These are phyloP conservation scores for Chloranthus sessilifolius DNA, from an alignment of 164 flowering plant genomes.

Conservation along the genomic window DNA sequence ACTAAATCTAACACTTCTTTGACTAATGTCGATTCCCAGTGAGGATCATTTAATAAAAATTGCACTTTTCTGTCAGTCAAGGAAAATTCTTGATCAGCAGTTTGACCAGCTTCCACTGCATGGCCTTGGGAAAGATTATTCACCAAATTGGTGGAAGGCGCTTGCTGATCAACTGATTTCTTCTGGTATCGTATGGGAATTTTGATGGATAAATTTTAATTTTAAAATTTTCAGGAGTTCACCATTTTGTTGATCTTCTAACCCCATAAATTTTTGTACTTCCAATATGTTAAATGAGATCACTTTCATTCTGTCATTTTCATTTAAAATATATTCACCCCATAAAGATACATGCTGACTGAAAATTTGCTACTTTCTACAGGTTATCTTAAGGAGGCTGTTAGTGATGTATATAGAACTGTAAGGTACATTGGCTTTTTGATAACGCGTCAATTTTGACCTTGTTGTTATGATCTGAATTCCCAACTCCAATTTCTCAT, in stretches of 20 bases:
- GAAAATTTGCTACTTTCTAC: constrained; percentile 15
- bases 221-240: neutral
- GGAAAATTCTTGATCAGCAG: constrained; percentile 38
- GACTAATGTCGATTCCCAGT: neutral
- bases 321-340: no score
- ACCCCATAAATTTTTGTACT: no score
- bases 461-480: no score
- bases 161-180: constrained; percentile 42
- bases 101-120: constrained; percentile 54
- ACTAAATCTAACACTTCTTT: no score
- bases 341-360: neutral
- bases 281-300: no score
- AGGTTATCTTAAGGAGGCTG: constrained; percentile 48
- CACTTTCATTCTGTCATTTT: no score
- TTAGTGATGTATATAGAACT: constrained; percentile 32
- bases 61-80: constrained; percentile 30
- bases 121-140: constrained; percentile 49
- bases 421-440: constrained; percentile 31
- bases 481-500: no score
- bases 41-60: neutral
- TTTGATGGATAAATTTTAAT: neutral
- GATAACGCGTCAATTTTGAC: no score
- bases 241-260: no score
- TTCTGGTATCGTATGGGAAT: constrained; percentile 25
- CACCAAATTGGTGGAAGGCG: constrained; percentile 63